Evolutionary conservation across 208 protist genomes (phyloP).

Genomic region (Trypanosoma platydactyli): DNA sequence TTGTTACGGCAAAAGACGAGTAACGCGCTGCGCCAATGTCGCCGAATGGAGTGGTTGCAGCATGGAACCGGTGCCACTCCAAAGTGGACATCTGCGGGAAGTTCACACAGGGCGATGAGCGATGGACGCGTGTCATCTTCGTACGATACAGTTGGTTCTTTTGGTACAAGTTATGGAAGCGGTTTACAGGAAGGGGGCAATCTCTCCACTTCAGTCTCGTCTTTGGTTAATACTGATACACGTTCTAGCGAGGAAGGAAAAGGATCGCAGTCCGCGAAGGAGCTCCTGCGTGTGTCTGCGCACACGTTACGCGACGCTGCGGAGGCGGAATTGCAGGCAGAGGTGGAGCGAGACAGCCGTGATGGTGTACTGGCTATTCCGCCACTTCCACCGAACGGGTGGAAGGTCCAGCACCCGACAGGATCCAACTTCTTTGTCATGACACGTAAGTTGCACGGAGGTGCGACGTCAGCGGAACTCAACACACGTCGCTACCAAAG

Average conservation of each 20-base stretch:
- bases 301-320: slow-evolving; percentile 25
- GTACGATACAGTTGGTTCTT: background rate
- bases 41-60: background rate
- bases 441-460: slow-evolving; percentile 21
- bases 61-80: background rate
- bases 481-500: slow-evolving; percentile 49
- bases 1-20: background rate
- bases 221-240: background rate
- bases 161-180: no score
- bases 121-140: background rate
- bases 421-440: slow-evolving; percentile 69
- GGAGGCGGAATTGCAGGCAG: slow-evolving; percentile 54
- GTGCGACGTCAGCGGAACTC: slow-evolving; percentile 5
- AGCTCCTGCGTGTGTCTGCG: slow-evolving; percentile 23
- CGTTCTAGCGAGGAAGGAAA: background rate
- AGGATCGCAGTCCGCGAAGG: slow-evolving; percentile 11
- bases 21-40: slow-evolving; percentile 4
- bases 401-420: slow-evolving; percentile 56
- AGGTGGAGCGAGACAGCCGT: slow-evolving; percentile 63
- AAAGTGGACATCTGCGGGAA: background rate
- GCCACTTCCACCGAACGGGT: slow-evolving; percentile 65
- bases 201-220: no score
- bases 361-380: slow-evolving; percentile 73
- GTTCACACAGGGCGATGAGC: background rate
- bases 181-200: no score